phyloP scores from a whole-genome alignment of 352 stramenopile species.

The Globisporangium canariense region DNA sequence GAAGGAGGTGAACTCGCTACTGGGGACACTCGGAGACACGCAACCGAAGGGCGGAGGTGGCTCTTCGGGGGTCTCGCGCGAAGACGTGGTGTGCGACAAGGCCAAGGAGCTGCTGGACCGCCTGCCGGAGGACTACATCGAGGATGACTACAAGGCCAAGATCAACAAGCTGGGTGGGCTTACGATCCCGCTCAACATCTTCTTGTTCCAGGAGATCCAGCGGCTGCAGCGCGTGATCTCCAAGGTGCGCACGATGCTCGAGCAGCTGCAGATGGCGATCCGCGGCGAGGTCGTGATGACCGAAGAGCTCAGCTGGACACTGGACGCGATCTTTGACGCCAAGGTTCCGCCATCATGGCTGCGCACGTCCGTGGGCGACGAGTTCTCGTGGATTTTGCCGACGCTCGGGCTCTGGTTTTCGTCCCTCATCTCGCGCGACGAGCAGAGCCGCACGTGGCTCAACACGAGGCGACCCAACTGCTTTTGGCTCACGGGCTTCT shows the following conservation, averaged over 20 bases:
- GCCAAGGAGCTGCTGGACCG: slow-evolving; percentile 92
- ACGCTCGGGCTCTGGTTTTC: slow-evolving; percentile 98
- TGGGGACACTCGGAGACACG: slow-evolving; percentile 94
- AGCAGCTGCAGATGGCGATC: slow-evolving; percentile 96
- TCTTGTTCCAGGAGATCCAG: slow-evolving; percentile 98
- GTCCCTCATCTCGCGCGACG: slow-evolving; percentile 93
- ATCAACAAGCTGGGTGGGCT: slow-evolving; percentile 96
- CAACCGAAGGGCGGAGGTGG: slow-evolving; percentile 94
- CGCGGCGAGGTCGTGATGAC: slow-evolving; percentile 98
- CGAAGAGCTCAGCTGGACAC: slow-evolving; percentile 92
- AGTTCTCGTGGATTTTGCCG: slow-evolving; percentile 97
- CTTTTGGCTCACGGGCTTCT: slow-evolving; percentile 98
- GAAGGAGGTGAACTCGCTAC: slow-evolving; percentile 94
- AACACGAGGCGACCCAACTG: slow-evolving; percentile 92
- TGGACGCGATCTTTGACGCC: slow-evolving; percentile 96
- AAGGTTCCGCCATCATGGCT: slow-evolving; percentile 95
- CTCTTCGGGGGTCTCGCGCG: slow-evolving; percentile 85
- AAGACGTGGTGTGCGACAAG: slow-evolving; percentile 97
- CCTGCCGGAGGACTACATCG: slow-evolving; percentile 95
- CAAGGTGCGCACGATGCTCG: slow-evolving; percentile 95
- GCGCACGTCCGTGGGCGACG: slow-evolving; percentile 94
- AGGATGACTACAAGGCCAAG: slow-evolving; percentile 98
- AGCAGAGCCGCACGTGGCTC: slow-evolving; percentile 96
- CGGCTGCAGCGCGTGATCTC: slow-evolving; percentile 94
- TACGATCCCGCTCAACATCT: slow-evolving; percentile 97